These are phyloP conservation scores for Fusarium fujikuroi DNA, from an alignment of 2,329 filamentous ascomycete species.

Conservation along the genomic window DNA sequence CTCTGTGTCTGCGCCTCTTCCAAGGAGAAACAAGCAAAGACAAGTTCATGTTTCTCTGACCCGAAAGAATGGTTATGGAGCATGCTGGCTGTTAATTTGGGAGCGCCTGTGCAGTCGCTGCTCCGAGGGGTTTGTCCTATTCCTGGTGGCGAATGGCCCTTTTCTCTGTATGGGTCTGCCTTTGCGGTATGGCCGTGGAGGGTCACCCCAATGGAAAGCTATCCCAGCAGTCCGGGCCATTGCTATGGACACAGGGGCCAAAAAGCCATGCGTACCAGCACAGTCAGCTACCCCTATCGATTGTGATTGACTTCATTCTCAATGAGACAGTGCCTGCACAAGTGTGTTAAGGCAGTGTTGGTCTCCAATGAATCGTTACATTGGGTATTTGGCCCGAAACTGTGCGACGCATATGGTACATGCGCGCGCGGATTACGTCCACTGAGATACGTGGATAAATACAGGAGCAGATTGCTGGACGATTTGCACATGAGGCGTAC, in stretches of 20 bases:
- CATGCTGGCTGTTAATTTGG: neutral
- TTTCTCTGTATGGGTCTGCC: slow-evolving; percentile 33
- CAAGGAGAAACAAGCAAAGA: slow-evolving; percentile 26
- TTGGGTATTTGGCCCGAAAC: slow-evolving; percentile 20
- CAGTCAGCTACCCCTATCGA: slow-evolving; percentile 30
- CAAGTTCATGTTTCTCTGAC: slow-evolving; percentile 22
- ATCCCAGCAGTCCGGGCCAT: slow-evolving; percentile 7
- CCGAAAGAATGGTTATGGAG: neutral
- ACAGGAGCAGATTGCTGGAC: slow-evolving; percentile 12
- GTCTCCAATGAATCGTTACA: slow-evolving; percentile 26
- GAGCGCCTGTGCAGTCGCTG: neutral
- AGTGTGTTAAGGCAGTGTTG: slow-evolving; percentile 36
- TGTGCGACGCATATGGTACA: slow-evolving; percentile 37
- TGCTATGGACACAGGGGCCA: slow-evolving; percentile 20
- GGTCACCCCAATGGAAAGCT: slow-evolving; percentile 13
- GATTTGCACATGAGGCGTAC: neutral
- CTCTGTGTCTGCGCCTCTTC: slow-evolving; percentile 41
- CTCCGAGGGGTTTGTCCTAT: slow-evolving; percentile 6
- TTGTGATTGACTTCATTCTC: slow-evolving; percentile 23
- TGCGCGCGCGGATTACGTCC: slow-evolving; percentile 8
- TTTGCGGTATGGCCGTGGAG: slow-evolving; percentile 21
- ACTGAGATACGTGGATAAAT: slow-evolving; percentile 10
- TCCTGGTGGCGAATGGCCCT: slow-evolving; percentile 29
- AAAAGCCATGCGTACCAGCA: slow-evolving; percentile 17
- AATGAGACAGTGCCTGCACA: slow-evolving; percentile 40